Conservation (phyloP, 345 rosid species). For the Turnera subulata region DNA sequence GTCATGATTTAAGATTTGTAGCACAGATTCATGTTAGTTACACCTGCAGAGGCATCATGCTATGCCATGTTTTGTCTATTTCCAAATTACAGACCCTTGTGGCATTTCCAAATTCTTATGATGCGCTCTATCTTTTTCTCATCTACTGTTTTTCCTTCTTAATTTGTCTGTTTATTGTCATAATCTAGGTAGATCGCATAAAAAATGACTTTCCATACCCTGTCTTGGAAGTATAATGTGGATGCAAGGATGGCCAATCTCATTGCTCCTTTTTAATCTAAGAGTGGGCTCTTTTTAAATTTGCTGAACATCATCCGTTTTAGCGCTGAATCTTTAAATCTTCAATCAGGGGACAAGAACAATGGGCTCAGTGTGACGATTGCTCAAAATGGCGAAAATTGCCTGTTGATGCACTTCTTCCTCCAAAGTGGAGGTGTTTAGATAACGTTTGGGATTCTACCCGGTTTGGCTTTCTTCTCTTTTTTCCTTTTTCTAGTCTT, state of each 20-base stretch:
- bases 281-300: neutral
- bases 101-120: too few relatives aligned
- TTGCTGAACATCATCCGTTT: neutral
- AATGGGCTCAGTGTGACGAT: constrained; percentile 85
- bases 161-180: too few relatives aligned
- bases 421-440: constrained; percentile 68
- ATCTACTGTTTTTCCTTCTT: too few relatives aligned
- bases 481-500: neutral
- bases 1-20: too few relatives aligned
- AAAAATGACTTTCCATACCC: too few relatives aligned
- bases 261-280: too few relatives aligned
- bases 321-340: constrained; percentile 8
- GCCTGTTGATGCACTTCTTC: constrained; percentile 64
- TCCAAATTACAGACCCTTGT: too few relatives aligned
- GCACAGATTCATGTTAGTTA: too few relatives aligned
- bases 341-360: constrained; percentile 53
- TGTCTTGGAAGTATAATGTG: neutral
- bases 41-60: too few relatives aligned
- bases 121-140: too few relatives aligned
- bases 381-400: constrained; percentile 87
- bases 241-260: neutral
- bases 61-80: too few relatives aligned
- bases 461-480: constrained; percentile 36
- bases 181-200: too few relatives aligned
- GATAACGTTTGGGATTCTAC: constrained; percentile 71